These are phyloP conservation scores for Aspergillus olivimuriae DNA, from an alignment of 495 filamentous ascomycete species.

Conservation along the genomic window DNA sequence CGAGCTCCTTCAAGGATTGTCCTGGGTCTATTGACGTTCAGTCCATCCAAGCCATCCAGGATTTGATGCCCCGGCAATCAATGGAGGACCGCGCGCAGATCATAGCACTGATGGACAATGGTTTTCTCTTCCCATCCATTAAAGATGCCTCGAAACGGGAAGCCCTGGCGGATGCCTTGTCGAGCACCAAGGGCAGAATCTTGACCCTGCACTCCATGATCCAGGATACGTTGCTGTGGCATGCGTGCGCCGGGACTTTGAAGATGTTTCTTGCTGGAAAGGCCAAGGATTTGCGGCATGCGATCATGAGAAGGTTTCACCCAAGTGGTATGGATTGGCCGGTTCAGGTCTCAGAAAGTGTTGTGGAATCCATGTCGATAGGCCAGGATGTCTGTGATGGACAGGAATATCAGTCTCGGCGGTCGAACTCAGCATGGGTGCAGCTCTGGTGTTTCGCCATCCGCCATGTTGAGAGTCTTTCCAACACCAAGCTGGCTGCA, in stretches of 20 bases:
- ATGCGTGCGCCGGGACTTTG: background rate
- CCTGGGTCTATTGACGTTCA: background rate
- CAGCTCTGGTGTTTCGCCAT: background rate
- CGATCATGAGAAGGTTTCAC: background rate
- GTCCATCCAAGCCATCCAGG: background rate
- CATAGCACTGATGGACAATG: background rate
- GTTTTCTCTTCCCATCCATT: background rate
- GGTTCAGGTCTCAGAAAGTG: background rate
- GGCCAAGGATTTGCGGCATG: background rate
- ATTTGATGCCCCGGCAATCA: background rate
- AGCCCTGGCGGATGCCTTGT: background rate
- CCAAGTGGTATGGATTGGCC: background rate
- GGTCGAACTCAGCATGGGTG: background rate
- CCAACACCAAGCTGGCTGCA: background rate
- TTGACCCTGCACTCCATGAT: background rate
- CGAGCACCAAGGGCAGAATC: background rate
- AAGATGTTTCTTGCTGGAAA: background rate
- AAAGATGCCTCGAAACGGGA: background rate
- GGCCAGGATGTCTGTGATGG: background rate
- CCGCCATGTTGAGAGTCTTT: background rate
- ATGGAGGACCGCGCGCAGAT: background rate
- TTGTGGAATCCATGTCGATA: background rate
- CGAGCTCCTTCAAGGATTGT: background rate
- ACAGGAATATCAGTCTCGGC: background rate
- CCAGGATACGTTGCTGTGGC: background rate